Base-by-base conservation (phyloP, 2,329 filamentous ascomycete species). In the Arachnomyces sp. region DNA sequence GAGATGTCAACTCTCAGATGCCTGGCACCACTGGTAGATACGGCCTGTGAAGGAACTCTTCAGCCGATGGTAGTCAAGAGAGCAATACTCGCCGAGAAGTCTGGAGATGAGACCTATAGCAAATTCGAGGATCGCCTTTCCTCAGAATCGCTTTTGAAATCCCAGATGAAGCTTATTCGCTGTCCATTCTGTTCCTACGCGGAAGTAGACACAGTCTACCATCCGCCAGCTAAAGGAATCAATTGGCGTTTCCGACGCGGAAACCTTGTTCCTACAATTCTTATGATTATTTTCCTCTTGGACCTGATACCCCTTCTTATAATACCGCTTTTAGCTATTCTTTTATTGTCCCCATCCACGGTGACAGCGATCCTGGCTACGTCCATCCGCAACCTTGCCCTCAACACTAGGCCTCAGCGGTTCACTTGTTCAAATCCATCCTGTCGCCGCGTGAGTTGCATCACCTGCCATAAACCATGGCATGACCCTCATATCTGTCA, bases 151-250 rank as follows among this genome's bases (percentile, higher is more conserved):
- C 73, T 98, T 1, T 64, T 84, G 17, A 80, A 82, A 41, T 84
- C 82, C 16, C 74, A 78, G 15, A 64, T 94, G 5, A 81, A 84
- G 2, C 74, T 96, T 2, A 72, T 92, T 35, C 80, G 81, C 30
- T 96, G 92, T 54, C 88, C 89, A 0, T 95, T 93, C 57, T 98
- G 90, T 69, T 74, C 73, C 49, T 98, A 96, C 56, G 87, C 87
- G 25, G 92, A 96, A 67, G 73, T 88, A 17, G 87, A 95, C 60
- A 81, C 85, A 41, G 67, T 83, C 13, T 85, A 84, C 56, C 68
- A 81, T 15, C 79, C 78, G 30, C 62, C 48, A 8, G 63, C 63
- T 34, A 62, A 64, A 38, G 71, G 76, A 42, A 62, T 74, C 16
- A 65, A 66, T 16, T 76, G 81, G 57, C 75, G 68, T 33, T 59